Percentiles rank a stretch among this genome's conserved stretches.
Conservation (phyloP, 257 asterid species). For the Cynanchum wilfordii region DNA sequence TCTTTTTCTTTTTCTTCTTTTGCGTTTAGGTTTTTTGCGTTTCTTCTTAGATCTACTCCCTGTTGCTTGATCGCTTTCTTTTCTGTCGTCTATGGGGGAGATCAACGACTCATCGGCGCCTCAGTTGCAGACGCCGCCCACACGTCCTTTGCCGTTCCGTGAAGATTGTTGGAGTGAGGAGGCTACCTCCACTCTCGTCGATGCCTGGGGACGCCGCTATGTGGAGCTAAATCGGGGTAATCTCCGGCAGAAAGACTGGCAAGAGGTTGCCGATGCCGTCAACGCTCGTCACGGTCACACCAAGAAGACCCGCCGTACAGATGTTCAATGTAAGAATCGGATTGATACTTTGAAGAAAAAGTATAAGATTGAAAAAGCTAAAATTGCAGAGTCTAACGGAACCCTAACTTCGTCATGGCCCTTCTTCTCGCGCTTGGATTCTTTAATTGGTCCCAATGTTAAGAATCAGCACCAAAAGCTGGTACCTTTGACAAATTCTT, state of each 20-base stretch:
- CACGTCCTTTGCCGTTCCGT: conserved; percentile 54
- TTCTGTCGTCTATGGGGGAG: conserved; percentile 39
- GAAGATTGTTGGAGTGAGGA: conserved; percentile 92
- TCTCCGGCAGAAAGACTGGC: conserved; percentile 86
- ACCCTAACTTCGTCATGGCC: conserved; percentile 55
- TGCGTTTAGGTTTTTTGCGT: not conserved
- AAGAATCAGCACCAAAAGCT: conserved; percentile 27
- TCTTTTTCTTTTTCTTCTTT: not conserved
- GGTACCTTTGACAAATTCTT: conserved; percentile 15
- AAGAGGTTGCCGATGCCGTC: conserved; percentile 71
- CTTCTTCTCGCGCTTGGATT: conserved; percentile 47
- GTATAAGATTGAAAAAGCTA: conserved; percentile 70
- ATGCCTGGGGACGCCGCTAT: conserved; percentile 77
- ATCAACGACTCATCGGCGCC: conserved; percentile 35
- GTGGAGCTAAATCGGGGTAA: conserved; percentile 69
- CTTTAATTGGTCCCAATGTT: conserved; percentile 42
- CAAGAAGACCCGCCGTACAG: conserved; percentile 57
- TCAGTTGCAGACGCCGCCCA: conserved; percentile 34
- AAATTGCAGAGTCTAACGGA: conserved; percentile 47
- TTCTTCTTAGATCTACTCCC: not conserved
- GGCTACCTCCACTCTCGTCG: conserved; percentile 70
- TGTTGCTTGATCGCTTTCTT: not conserved
- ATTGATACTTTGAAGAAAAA: conserved; percentile 91
- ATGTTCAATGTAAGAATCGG: conserved; percentile 85
- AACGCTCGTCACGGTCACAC: conserved; percentile 62